These are phyloP conservation scores for Dipteronia sinensis DNA, from an alignment of 345 rosid species.

Conservation along the genomic window DNA sequence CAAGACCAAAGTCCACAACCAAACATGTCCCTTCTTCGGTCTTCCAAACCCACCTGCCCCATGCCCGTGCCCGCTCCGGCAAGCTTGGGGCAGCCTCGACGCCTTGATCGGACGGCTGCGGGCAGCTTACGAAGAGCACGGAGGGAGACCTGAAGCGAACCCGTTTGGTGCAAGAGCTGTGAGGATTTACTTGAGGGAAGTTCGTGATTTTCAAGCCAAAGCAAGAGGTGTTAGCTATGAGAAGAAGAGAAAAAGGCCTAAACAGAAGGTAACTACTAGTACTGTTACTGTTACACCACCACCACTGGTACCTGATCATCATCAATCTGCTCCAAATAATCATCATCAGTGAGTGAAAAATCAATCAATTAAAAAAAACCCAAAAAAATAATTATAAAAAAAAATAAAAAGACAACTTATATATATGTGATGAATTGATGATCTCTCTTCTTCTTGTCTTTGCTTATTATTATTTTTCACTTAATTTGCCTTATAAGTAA, in stretches of 20 bases:
- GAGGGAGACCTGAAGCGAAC: conserved; percentile 80
- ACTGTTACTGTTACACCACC: conserved; percentile 7
- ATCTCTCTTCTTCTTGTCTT: not conserved
- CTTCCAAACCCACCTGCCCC: conserved; percentile 87
- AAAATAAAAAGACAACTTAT: not conserved
- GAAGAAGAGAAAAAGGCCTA: conserved; percentile 76
- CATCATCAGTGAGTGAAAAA: not conserved
- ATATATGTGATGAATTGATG: too few species aligned
- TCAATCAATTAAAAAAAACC: not conserved
- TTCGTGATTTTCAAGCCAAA: conserved; percentile 91
- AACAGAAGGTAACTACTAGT: conserved; percentile 31
- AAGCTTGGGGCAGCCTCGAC: conserved; percentile 98
- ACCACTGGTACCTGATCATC: conserved; percentile 9
- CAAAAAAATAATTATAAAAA: not conserved
- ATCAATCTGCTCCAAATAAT: conserved; percentile 5
- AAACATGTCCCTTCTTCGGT: conserved; percentile 86
- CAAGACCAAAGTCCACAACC: conserved; percentile 79
- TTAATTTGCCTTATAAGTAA: conserved; percentile 15
- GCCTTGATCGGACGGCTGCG: conserved; percentile 96
- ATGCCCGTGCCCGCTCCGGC: conserved; percentile 88
- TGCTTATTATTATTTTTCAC: not conserved
- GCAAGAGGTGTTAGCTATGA: conserved; percentile 94
- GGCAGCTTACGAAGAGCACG: conserved; percentile 94
- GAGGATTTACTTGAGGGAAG: conserved; percentile 80
- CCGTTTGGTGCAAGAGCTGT: conserved; percentile 90